Evolutionary conservation across 352 stramenopile species (phyloP).

Genomic region (Lagenidium giganteum): DNA sequence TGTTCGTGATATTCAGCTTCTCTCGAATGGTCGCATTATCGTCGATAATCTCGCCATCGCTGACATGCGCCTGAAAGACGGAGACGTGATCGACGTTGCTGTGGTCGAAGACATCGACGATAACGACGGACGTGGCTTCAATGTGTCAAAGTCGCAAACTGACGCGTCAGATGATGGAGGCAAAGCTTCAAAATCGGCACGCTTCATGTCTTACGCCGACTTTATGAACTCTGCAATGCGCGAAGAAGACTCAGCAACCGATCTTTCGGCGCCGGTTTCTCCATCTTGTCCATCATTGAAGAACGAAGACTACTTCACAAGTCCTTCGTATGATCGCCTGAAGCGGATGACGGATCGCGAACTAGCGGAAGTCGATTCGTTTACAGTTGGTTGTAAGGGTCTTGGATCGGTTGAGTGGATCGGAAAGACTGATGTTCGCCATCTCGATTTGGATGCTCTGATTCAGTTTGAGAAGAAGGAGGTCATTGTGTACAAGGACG

Average conservation of each 20-base stretch:
- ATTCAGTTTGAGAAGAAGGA: conserved; percentile 82
- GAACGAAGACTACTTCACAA: conserved; percentile 76
- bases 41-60: conserved; percentile 36
- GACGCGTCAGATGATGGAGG: not conserved
- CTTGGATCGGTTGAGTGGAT: conserved; percentile 80
- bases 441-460: conserved; percentile 74
- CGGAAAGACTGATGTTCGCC: conserved; percentile 71
- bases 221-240: conserved; percentile 63
- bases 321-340: conserved; percentile 59
- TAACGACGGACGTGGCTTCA: conserved; percentile 1
- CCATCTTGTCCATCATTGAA: conserved; percentile 63
- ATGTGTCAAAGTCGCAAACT: too few relatives aligned
- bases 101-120: conserved; percentile 71
- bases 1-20: conserved; percentile 54
- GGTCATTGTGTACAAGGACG: conserved; percentile 82
- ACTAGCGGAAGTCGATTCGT: conserved; percentile 60
- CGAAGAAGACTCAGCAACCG: conserved; percentile 15
- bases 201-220: conserved; percentile 80
- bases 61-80: conserved; percentile 53
- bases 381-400: conserved; percentile 76
- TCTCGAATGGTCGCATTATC: conserved; percentile 57
- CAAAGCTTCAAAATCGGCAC: conserved; percentile 7
- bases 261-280: conserved; percentile 21
- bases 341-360: conserved; percentile 71
- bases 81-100: conserved; percentile 60